Evolutionary conservation across 2,329 filamentous ascomycete genomes (phyloP).

Genomic region (Thyridium curvatum): DNA sequence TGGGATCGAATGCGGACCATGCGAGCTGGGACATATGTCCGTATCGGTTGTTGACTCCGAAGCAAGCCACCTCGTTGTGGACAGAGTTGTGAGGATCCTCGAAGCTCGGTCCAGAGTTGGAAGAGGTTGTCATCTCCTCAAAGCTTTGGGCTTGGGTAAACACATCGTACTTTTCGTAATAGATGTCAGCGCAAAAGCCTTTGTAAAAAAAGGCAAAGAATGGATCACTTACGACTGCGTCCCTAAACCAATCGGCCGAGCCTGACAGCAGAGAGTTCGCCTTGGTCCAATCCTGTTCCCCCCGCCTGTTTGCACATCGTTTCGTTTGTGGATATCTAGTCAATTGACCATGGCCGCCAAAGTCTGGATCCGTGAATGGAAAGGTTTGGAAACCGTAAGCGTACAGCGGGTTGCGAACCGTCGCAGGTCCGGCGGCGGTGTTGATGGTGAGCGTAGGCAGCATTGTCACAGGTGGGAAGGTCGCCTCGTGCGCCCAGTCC

Average conservation of each 20-base stretch:
- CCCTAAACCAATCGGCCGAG: too few species aligned
- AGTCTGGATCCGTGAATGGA: conserved; percentile 21
- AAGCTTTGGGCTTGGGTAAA: conserved; percentile 30
- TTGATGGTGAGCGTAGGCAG: conserved; percentile 16
- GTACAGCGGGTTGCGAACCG: conserved; percentile 42
- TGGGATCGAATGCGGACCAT: conserved; percentile 37
- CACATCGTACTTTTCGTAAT: conserved; percentile 30
- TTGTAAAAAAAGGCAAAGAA: too few species aligned
- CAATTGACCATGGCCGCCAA: conserved; percentile 16
- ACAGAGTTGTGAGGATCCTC: conserved; percentile 38
- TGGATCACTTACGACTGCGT: too few species aligned
- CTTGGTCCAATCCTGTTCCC: conserved; percentile 22
- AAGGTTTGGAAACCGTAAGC: conserved; percentile 42
- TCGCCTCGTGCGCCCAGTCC: conserved; percentile 42
- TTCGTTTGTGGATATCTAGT: conserved; percentile 27
- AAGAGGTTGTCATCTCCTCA: conserved; percentile 31
- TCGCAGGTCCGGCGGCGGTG: conserved; percentile 14
- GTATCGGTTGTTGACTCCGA: conserved; percentile 15
- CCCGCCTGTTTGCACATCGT: conserved; percentile 25
- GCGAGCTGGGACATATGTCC: conserved; percentile 27
- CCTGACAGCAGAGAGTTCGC: too few species aligned
- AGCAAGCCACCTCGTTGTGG: conserved; percentile 30
- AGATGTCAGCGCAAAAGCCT: too few species aligned
- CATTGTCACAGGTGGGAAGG: conserved; percentile 34
- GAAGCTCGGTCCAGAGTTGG: conserved; percentile 29